Evolutionary conservation across 192 early-diverging fungal species (phyloP).

Genomic region (Linnemannia zychae): DNA sequence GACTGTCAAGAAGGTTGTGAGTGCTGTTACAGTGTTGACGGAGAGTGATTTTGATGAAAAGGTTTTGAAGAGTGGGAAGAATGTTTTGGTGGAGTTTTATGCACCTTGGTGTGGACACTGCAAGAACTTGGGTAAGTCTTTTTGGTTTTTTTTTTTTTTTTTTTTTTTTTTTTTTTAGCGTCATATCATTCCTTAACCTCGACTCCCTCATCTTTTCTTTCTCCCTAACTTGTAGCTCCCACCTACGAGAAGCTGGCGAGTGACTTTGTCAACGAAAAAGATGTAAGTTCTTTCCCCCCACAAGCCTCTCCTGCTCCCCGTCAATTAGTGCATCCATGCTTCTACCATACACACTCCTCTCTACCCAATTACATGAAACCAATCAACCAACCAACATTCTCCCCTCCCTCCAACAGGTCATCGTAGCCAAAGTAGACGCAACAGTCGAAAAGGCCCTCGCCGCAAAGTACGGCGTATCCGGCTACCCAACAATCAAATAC

Average conservation of each 20-base stretch:
- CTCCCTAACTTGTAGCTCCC: slow-evolving; percentile 80
- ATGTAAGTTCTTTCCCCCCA: slow-evolving; percentile 58
- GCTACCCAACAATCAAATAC: slow-evolving; percentile 93
- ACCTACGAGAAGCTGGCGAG: slow-evolving; percentile 92
- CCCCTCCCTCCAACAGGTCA: slow-evolving; percentile 51
- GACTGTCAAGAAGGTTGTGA: slow-evolving; percentile 73
- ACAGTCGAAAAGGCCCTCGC: slow-evolving; percentile 74
- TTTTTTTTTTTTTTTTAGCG: neutral
- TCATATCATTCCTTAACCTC: neutral
- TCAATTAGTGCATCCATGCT: too few species aligned
- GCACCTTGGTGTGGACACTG: slow-evolving; percentile 93
- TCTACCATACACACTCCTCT: too few species aligned
- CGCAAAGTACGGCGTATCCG: slow-evolving; percentile 74
- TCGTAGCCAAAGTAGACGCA: slow-evolving; percentile 94
- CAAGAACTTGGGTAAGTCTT: slow-evolving; percentile 61
- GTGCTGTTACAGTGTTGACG: slow-evolving; percentile 77
- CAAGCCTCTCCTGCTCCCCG: too few species aligned
- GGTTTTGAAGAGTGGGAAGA: slow-evolving; percentile 76
- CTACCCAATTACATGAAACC: neutral
- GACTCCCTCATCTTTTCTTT: neutral
- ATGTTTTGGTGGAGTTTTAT: slow-evolving; percentile 92
- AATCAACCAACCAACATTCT: neutral
- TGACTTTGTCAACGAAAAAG: slow-evolving; percentile 81
- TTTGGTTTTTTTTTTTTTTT: slow-evolving; percentile 3
- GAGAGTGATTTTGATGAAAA: slow-evolving; percentile 79